A percentile compares a stretch with the other conserved stretches of the same genome.
phyloP scores from a whole-genome alignment of 495 filamentous ascomycete genomes.

The Hypoxylon crocopeplum region DNA sequence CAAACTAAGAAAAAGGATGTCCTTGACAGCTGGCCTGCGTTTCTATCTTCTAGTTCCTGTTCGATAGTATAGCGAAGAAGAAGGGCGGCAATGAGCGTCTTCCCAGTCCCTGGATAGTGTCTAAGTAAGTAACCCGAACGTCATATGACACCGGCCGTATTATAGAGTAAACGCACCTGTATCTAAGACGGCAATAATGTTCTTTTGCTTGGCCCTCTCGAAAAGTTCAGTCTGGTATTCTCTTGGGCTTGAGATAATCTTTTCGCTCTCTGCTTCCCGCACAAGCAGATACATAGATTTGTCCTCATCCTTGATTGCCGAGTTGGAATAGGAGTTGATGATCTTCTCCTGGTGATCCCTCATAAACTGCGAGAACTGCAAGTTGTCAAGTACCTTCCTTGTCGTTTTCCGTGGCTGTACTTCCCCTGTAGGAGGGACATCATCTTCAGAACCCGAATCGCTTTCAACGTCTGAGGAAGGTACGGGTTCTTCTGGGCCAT shows the following conservation, averaged over 20 bases:
- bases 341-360: conserved; percentile 37
- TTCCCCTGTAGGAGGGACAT: conserved; percentile 26
- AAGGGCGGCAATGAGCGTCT: conserved; percentile 92
- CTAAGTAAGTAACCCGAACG: conserved; percentile 13
- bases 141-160: background rate
- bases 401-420: conserved; percentile 34
- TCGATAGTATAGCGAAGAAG: conserved; percentile 80
- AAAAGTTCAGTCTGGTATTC: conserved; percentile 95
- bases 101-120: conserved; percentile 79
- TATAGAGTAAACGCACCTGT: conserved; percentile 62
- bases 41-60: conserved; percentile 76
- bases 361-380: conserved; percentile 32
- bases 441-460: conserved; percentile 33
- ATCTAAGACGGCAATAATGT: conserved; percentile 95
- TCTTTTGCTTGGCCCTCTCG: conserved; percentile 83
- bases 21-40: conserved; percentile 62
- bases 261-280: conserved; percentile 43
- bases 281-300: conserved; percentile 35
- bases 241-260: conserved; percentile 74
- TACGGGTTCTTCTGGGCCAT: background rate
- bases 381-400: conserved; percentile 52
- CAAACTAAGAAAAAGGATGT: conserved; percentile 84
- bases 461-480: background rate
- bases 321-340: conserved; percentile 27
- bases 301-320: conserved; percentile 25